Conservation (phyloP, 2,329 filamentous ascomycete species). For the Phaeosphaeria sp. region DNA sequence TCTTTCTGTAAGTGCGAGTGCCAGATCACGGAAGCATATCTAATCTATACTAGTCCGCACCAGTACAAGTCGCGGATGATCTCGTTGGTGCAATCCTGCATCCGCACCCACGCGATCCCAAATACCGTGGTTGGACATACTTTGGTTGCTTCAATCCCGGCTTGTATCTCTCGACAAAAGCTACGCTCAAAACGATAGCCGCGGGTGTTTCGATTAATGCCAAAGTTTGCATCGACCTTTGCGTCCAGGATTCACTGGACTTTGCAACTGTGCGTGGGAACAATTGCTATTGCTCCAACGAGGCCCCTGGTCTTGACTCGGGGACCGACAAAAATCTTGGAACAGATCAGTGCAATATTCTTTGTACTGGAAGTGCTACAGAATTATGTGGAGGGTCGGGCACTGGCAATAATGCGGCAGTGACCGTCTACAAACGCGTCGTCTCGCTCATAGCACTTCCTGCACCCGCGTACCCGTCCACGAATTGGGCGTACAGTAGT, state of each 20-base stretch:
- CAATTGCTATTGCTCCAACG: slow-evolving; percentile 9
- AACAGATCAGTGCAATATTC: not conserved
- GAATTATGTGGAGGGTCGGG: slow-evolving; percentile 5
- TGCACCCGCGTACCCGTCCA: slow-evolving; percentile 1
- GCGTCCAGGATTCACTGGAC: slow-evolving; percentile 3
- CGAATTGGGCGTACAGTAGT: slow-evolving; percentile 6
- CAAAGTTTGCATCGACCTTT: slow-evolving; percentile 6
- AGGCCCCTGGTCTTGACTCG: not conserved
- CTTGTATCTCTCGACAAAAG: not conserved
- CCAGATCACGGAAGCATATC: not conserved
- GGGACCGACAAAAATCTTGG: not conserved
- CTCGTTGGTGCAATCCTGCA: slow-evolving; percentile 1
- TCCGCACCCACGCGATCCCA: slow-evolving; percentile 9
- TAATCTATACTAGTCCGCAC: not conserved
- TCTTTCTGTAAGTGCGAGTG: not conserved
- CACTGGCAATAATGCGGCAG: not conserved
- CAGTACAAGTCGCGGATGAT: not conserved
- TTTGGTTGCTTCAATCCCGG: slow-evolving; percentile 9
- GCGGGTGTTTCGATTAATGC: not conserved
- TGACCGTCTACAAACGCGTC: slow-evolving; percentile 1
- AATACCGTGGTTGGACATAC: slow-evolving; percentile 10
- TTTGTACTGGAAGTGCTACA: not conserved
- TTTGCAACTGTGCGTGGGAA: slow-evolving; percentile 1
- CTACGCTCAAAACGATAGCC: not conserved
- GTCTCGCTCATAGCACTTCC: not conserved